Evolutionary conservation across 2,329 filamentous ascomycete genomes (phyloP), one percentile per base, ranked within the genome.

Genomic region (Diaporthe destruens): DNA sequence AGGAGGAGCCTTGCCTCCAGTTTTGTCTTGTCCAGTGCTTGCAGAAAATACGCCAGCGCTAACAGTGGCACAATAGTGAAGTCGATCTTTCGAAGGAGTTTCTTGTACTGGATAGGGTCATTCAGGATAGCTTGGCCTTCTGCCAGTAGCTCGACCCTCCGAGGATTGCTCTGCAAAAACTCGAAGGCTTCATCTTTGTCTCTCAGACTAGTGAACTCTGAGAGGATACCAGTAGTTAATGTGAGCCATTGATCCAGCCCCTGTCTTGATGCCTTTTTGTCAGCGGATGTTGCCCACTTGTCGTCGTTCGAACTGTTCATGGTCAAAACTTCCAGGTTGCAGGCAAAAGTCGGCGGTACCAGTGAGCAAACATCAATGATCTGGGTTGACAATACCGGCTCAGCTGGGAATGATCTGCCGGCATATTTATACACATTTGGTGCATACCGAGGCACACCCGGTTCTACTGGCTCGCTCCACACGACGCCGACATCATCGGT

Each of bases 121-220:
- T 51, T 9, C 11, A 65, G 44, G n/a, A 65, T 65, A 36, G 42
- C 59, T 16, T 49, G 44, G 20, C 59, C 59, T 39, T 65, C 44
- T 65, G 29, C 29, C 44, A 65, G 18, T 20, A 65, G 20, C 11
- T 65, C 44, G 2, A 8, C 44, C 6, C 59, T 44, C 20, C 44
- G 59, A 14, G 59, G 29, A 20, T 18, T 65, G 44, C 36, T 65
- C 29, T 51, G 59, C 59, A 51, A 12, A 14, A 65, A 65, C 8
- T 51, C 44, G 29, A 65, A 65, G 6, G 59, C 59, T 25, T 65
- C 59, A 14, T 65, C 59, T 65, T 65, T 65, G 25, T 65, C 59
- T 6, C 59, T 65, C 20, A 51, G 29, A 18, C 59, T 65, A 2
- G 44, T 51, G 18, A 29, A 36, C 32, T 65, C 59, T 7, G 44